phyloP scores from a whole-genome alignment of 148 eudicot genomes.

The Agrostemma githago region DNA sequence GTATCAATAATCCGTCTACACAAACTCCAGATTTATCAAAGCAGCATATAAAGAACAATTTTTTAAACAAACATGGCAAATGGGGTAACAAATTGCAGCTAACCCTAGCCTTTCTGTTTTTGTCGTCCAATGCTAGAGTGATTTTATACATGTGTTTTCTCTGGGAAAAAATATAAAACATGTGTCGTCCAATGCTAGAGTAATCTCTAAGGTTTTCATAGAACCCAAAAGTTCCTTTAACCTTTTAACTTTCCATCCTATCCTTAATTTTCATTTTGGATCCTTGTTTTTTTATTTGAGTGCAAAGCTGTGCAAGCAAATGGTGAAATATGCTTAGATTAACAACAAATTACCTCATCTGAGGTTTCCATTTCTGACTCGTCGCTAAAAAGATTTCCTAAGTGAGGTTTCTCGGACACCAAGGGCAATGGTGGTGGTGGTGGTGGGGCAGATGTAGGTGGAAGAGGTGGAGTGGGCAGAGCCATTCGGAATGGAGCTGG shows the following conservation, averaged over 20 bases:
- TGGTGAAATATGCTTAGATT: background rate
- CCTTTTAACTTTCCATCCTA: background rate
- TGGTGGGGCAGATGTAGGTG: conserved; percentile 56
- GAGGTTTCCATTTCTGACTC: conserved; percentile 97
- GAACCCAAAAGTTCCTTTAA: background rate
- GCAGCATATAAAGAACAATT: no score
- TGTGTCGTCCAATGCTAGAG: no score
- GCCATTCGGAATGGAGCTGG: conserved; percentile 98
- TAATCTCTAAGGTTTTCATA: background rate
- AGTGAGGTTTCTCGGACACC: conserved; percentile 35
- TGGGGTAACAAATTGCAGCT: background rate
- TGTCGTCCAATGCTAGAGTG: background rate
- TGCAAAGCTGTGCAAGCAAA: background rate
- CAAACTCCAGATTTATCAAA: background rate
- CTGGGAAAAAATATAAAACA: background rate
- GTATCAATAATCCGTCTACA: background rate
- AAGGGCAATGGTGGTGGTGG: conserved; percentile 63
- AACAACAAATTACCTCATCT: conserved; percentile 63
- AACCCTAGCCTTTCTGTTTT: background rate
- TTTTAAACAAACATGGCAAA: background rate
- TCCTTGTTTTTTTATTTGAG: background rate
- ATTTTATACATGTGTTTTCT: background rate
- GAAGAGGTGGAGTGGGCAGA: conserved; percentile 89
- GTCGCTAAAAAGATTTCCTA: conserved; percentile 51
- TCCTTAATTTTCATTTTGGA: background rate